Conservation (phyloP, 768 basidiomycete genomes). For the Tricholomella constricta region DNA sequence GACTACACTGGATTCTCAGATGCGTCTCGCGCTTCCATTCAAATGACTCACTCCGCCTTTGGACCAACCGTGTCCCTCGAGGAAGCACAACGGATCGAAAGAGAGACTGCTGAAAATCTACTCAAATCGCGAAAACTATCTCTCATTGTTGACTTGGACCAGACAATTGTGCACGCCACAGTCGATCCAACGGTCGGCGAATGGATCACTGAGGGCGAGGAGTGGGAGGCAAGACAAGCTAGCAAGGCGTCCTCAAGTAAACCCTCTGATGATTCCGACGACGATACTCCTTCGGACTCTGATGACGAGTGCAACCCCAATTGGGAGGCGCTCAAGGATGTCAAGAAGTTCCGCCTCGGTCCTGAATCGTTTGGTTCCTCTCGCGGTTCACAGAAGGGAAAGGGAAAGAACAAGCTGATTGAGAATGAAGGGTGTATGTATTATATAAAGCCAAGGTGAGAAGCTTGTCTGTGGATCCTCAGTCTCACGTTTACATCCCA, state of each 20-base stretch:
- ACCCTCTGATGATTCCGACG: slow-evolving; percentile 39
- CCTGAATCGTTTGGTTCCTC: slow-evolving; percentile 69
- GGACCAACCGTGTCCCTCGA: slow-evolving; percentile 91
- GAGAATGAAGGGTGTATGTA: slow-evolving; percentile 90
- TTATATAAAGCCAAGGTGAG: slow-evolving; percentile 96
- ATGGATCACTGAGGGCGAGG: slow-evolving; percentile 88
- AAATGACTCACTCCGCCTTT: slow-evolving; percentile 92
- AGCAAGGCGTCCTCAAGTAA: slow-evolving; percentile 39
- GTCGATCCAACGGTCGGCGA: slow-evolving; percentile 98
- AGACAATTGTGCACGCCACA: slow-evolving; percentile 98
- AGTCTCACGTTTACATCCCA: not conserved
- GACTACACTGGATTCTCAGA: slow-evolving; percentile 91
- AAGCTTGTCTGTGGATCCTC: slow-evolving; percentile 1
- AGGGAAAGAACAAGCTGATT: slow-evolving; percentile 64
- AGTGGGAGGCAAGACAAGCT: slow-evolving; percentile 68
- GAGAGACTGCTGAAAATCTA: slow-evolving; percentile 78
- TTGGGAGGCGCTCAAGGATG: slow-evolving; percentile 88
- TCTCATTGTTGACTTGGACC: slow-evolving; percentile 97
- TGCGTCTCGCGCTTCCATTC: slow-evolving; percentile 83
- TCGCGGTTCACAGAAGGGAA: slow-evolving; percentile 40
- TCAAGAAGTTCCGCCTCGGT: slow-evolving; percentile 83
- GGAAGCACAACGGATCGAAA: slow-evolving; percentile 89
- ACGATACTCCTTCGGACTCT: slow-evolving; percentile 41
- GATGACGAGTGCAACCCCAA: slow-evolving; percentile 85
- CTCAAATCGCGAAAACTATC: slow-evolving; percentile 78